These are phyloP conservation scores for Globisporangium rhizosaccharum DNA, from an alignment of 352 stramenopile genomes.

Conservation along the genomic window DNA sequence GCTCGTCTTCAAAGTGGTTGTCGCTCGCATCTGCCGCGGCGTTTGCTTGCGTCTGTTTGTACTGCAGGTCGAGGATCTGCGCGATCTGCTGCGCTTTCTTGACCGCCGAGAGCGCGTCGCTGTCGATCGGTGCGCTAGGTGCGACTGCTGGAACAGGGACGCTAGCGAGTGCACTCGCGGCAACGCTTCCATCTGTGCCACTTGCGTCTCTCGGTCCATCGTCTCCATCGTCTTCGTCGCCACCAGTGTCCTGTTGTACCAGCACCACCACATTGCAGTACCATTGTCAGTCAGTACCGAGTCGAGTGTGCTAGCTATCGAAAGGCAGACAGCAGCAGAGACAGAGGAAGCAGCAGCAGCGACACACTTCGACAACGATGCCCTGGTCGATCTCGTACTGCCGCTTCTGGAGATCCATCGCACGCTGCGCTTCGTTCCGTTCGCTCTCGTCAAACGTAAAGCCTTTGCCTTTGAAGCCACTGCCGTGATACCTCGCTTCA, in stretches of 20 bases:
- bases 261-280: background rate
- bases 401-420: constrained; percentile 87
- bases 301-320: background rate
- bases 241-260: constrained; percentile 35
- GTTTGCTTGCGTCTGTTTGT: constrained; percentile 48
- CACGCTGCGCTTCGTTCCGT: constrained; percentile 93
- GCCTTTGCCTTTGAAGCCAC: constrained; percentile 97
- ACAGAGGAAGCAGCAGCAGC: background rate
- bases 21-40: constrained; percentile 26
- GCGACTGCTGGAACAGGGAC: background rate
- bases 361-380: constrained; percentile 61
- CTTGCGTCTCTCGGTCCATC: constrained; percentile 23
- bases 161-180: background rate
- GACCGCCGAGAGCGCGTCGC: constrained; percentile 61
- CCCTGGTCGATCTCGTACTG: constrained; percentile 88
- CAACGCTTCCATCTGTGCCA: constrained; percentile 3
- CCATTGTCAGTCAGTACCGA: background rate
- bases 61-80: constrained; percentile 75
- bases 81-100: constrained; percentile 84
- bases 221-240: constrained; percentile 52
- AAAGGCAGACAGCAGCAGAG: background rate
- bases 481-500: constrained; percentile 94
- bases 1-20: constrained; percentile 83
- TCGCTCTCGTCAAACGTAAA: constrained; percentile 98
- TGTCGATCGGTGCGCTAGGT: constrained; percentile 28